A percentile compares a stretch with the other conserved stretches of the same genome.
Evolutionary conservation across 2,329 filamentous ascomycete genomes (phyloP).

Genomic region (Ascochyta clinopodiicola): DNA sequence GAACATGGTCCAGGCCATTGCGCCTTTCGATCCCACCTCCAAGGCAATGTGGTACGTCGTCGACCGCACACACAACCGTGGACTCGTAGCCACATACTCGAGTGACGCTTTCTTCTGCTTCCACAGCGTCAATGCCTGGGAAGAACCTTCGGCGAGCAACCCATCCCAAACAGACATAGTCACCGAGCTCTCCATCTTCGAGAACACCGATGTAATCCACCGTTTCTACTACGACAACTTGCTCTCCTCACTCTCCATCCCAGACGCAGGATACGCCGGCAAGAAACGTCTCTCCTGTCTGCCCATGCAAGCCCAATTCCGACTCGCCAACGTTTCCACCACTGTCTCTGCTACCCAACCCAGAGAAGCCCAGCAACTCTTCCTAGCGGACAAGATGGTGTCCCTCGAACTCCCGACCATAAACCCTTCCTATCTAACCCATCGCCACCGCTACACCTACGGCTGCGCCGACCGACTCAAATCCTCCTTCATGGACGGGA

Average conservation of each 20-base stretch:
- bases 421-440: conserved; percentile 63
- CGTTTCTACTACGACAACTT: conserved; percentile 67
- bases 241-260: conserved; percentile 24
- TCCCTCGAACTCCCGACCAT: conserved; percentile 68
- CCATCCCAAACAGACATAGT: conserved; percentile 61
- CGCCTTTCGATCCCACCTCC: conserved; percentile 64
- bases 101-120: conserved; percentile 77
- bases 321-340: conserved; percentile 46
- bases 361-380: conserved; percentile 47
- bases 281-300: conserved; percentile 36
- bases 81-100: conserved; percentile 72
- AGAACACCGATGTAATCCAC: conserved; percentile 69
- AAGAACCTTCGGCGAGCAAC: conserved; percentile 57
- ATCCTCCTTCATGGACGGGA: conserved; percentile 66
- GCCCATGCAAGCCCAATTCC: conserved; percentile 40
- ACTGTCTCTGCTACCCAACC: conserved; percentile 18
- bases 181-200: conserved; percentile 70
- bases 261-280: conserved; percentile 22
- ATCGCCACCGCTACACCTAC: conserved; percentile 67
- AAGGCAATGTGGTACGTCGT: conserved; percentile 75
- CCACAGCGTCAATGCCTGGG: conserved; percentile 79
- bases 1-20: conserved; percentile 73
- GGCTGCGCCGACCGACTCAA: conserved; percentile 62
- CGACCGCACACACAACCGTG: conserved; percentile 67
- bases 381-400: conserved; percentile 61